Evolutionary conservation across 768 basidiomycete species (phyloP).

Genomic region (Rhizopogon vinicolor): DNA sequence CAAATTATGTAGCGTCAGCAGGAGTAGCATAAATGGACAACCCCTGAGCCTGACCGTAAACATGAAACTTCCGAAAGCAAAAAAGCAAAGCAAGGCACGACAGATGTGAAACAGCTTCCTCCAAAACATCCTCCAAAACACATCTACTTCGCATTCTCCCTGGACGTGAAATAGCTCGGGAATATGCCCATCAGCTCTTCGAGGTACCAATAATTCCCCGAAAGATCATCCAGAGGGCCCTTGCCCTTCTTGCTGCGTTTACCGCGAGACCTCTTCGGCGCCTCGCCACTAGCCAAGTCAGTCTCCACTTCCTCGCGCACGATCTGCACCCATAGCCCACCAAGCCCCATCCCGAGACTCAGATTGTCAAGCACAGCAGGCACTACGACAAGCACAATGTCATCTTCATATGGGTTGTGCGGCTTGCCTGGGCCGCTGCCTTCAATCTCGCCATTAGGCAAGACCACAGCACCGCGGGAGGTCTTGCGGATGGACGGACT

Average conservation of each 20-base stretch:
- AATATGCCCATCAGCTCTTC: conserved; percentile 49
- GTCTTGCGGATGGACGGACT: conserved; percentile 29
- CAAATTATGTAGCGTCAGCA: too few relatives aligned
- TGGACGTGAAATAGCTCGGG: conserved; percentile 46
- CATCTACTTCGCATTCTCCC: conserved; percentile 1
- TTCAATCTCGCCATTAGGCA: conserved; percentile 14
- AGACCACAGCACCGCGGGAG: conserved; percentile 33
- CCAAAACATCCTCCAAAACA: neutral
- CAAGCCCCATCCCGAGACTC: conserved; percentile 38
- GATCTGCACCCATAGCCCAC: conserved; percentile 68
- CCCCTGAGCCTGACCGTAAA: too few relatives aligned
- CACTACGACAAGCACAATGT: conserved; percentile 55
- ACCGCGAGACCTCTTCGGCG: conserved; percentile 1
- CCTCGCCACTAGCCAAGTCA: conserved; percentile 3
- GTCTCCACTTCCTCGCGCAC: conserved; percentile 28
- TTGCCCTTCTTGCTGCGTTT: conserved; percentile 20
- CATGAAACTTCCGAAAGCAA: neutral
- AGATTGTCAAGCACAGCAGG: conserved; percentile 38
- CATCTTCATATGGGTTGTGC: conserved; percentile 52
- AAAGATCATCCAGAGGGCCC: conserved; percentile 16
- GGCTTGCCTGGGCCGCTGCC: conserved; percentile 14
- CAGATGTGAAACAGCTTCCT: too few relatives aligned
- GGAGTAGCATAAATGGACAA: too few relatives aligned
- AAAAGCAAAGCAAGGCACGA: neutral
- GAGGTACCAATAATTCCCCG: conserved; percentile 51